Base-by-base conservation (phyloP, 805 yeast species). In the Dipodascus geniculatus region DNA sequence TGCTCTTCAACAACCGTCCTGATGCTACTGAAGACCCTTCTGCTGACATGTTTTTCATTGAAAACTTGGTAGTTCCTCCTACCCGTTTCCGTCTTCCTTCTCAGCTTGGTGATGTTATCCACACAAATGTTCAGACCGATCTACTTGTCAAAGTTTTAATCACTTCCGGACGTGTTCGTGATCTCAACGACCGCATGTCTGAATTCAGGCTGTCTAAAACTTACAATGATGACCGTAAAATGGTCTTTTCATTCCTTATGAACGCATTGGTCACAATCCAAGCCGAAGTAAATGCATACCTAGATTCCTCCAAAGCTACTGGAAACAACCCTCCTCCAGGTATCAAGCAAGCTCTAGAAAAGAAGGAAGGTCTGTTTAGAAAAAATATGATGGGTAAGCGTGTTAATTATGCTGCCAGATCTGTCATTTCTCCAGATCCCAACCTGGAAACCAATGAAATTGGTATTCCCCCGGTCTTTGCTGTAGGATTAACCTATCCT, bases 321-420 rank as follows among this genome's bases (percentile, higher is more conserved):
- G 81, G 85, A 11, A 80, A 82, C 58, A 71, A 79, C 51, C 90
- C 96, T 23, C 78, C 80, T 42, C 99, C 99, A 1, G 99, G 99
- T 74, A 81, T 93, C 64, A 93, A 93, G 68, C 99, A 93, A 75
- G 95, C 96, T 9, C 76, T 93, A 65, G 99, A 93, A 71, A 91
- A 93, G 82, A 93, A 93, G 69, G 99, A 93, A 72, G 99, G 99
- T 68, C 76, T 91, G 59, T 93, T 93, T 77, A 82, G 99, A 75
- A 93, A 91, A 68, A 96, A 93, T 67, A 93, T 93, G 99, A 93
- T 93, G 99, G 99, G 99, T 68, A 93, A 93, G 77, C 89, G 99
- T 76, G 99, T 93, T 56, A 95, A 93, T 69, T 91, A 87, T 65
- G 96, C 98, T 53, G 99, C 99, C 51, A 88, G 99, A 73, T 91